Base-by-base conservation (phyloP, 805 yeast species). In the Cephaloascus fragrans region DNA sequence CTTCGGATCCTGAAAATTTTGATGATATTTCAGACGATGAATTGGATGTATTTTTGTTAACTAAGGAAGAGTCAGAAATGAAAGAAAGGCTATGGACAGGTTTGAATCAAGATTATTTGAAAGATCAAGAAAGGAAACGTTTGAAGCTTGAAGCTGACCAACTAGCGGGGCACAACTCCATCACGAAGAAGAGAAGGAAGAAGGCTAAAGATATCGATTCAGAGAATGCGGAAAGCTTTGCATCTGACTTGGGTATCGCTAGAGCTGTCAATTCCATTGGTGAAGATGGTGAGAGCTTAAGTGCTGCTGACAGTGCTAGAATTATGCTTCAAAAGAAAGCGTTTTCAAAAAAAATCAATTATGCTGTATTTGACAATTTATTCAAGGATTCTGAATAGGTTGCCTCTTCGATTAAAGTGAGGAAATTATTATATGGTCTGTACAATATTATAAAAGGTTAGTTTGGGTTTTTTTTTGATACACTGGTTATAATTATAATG, bases 81-180 rank as follows among this genome's bases (percentile, higher is more conserved):
- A 93, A 90, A 56, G 89, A 87, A 47, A 70, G 83, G 43, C 75
- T 89, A 3, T 93, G 98, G 97, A 78, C 83, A 39, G 89, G 93
- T 2, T 68, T 86, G 32, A 89, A 94, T 57, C 84, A 83, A 43
- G 97, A 89, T 20, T 93, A 76, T 53, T 61, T 93, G 40, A 55
- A 86, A 6, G 93, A 83, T 36, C 95, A 87, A 58, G 97, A 90
- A 50, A 75, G 77, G 48, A 88, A 86, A 52, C 66, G 89, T 44
- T 66, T 90, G 43, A 86, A 89, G 55, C 71, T 73, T 38, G 95
- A 88, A 54, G 93, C 95, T 0, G 97, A 93, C 60, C 77, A 74
- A 42, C 73, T 85, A 23, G 82, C 90, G 0, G 98, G 97, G 4
- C 84, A 83, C 44, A 18, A 17, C 10, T 69, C 74, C 3, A 63